Conservation (phyloP, 2,329 filamentous ascomycete genomes). For the Cordyceps tenuipes region DNA sequence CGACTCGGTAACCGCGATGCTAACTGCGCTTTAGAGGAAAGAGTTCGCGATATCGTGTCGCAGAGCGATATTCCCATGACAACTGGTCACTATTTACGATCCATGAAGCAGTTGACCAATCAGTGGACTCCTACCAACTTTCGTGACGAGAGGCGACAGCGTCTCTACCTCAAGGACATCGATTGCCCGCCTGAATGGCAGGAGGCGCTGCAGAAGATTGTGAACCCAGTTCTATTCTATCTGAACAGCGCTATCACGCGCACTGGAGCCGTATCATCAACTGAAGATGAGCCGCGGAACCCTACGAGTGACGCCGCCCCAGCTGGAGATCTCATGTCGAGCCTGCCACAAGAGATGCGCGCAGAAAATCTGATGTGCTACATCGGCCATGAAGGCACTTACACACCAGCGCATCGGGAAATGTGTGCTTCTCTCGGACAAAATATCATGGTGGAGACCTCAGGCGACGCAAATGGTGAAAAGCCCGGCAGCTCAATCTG, state of each 20-base stretch:
- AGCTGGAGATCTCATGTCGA: slow-evolving; percentile 92
- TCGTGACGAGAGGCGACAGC: slow-evolving; percentile 69
- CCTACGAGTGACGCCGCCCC: slow-evolving; percentile 53
- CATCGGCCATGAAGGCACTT: slow-evolving; percentile 93
- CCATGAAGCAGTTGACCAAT: slow-evolving; percentile 74
- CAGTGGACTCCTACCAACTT: slow-evolving; percentile 73
- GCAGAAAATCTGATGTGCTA: slow-evolving; percentile 98
- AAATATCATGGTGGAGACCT: slow-evolving; percentile 97
- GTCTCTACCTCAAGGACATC: slow-evolving; percentile 94
- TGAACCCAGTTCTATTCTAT: slow-evolving; percentile 81
- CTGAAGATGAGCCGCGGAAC: slow-evolving; percentile 32
- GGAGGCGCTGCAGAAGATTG: slow-evolving; percentile 64
- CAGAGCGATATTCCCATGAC: slow-evolving; percentile 74
- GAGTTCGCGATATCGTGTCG: slow-evolving; percentile 69
- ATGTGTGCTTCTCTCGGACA: slow-evolving; percentile 97
- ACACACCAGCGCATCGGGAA: slow-evolving; percentile 88
- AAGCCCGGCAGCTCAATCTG: slow-evolving; percentile 85
- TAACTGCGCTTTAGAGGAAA: slow-evolving; percentile 54
- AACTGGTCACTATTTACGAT: slow-evolving; percentile 81
- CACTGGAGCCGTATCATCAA: slow-evolving; percentile 24
- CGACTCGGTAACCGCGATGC: slow-evolving; percentile 3
- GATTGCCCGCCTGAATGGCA: slow-evolving; percentile 88
- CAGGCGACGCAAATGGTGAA: slow-evolving; percentile 62
- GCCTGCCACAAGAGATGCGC: slow-evolving; percentile 75
- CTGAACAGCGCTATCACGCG: slow-evolving; percentile 67